Base-by-base conservation (phyloP, 768 basidiomycete genomes). In the Pleurotus cornucopiae region DNA sequence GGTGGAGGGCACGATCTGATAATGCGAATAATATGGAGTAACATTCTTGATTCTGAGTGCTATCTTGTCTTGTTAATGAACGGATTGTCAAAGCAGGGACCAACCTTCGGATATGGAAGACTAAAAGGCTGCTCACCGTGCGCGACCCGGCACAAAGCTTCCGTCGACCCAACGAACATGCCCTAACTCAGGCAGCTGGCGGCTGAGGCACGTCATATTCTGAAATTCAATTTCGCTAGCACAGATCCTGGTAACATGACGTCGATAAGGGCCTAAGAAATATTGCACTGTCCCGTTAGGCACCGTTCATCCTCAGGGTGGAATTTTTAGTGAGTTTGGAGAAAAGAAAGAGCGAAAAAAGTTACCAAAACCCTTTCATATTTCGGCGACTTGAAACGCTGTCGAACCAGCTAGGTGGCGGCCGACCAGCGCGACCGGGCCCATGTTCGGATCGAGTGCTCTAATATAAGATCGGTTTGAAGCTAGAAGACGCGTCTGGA, bases 1-100 rank as follows among this genome's bases (percentile, higher is more conserved):
- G 89, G 87, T 94, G 92, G 93, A 72, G 67, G 11, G 76, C 77
- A 55, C 76, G 88, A 57, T 48, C 26, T 49, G 49, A 51, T 11
- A 14, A 51, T 30, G 37, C 43, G 20, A 43, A 23, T 21, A 34
- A 23, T 44, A 40, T 49, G 25, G 26, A 49, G 26, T 49, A 48
- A n/a, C n/a, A 23, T 47, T 47, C 34, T 12, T 52, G 18, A 13
- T 12, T 13, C 44, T 54, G 62, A 23, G 53, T 57, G 7, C 18
- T n/a, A 23, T n/a, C 49, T 12, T 34, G 5, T 38, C n/a, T 7
- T n/a, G n/a, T 14, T 52, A 18, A 23, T 30, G 30, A 34, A 34
- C 9, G 30, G 30, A 34, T 18, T 38, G 34, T 18, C 37, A 9
- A n/a, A 52, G 16, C 14, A 37, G 49, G 34, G 21, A n/a, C 11